These are phyloP conservation scores for Posidonia oceanica DNA, from an alignment of 116 monocot genomes.

Conservation along the genomic window DNA sequence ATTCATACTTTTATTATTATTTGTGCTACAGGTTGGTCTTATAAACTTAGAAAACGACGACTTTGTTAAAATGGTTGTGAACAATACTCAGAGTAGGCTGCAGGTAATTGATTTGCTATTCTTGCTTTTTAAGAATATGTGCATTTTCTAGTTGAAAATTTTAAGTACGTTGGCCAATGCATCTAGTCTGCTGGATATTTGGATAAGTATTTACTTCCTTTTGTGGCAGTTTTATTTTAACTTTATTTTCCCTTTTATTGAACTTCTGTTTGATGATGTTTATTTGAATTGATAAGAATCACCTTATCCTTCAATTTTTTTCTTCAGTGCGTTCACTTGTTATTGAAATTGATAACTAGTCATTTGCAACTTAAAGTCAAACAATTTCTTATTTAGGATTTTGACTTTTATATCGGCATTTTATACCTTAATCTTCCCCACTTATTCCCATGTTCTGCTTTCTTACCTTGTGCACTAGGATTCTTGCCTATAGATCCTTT, in stretches of 20 bases:
- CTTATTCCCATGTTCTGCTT: too few species aligned
- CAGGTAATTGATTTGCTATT: conserved; percentile 34
- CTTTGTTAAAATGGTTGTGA: conserved; percentile 50
- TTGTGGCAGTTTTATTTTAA: too few species aligned
- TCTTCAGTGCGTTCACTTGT: background rate
- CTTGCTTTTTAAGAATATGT: background rate
- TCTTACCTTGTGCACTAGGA: too few species aligned
- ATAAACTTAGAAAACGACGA: conserved; percentile 84
- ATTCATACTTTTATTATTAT: background rate
- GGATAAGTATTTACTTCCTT: too few species aligned
- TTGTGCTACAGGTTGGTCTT: conserved; percentile 57
- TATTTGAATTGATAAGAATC: too few species aligned
- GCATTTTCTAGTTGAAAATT: background rate
- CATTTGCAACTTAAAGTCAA: background rate
- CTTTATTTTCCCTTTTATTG: too few species aligned
- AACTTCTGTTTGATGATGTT: too few species aligned
- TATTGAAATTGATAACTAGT: background rate
- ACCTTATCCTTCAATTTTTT: too few species aligned
- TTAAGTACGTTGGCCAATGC: too few species aligned
- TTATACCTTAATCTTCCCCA: too few species aligned
- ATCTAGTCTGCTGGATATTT: too few species aligned
- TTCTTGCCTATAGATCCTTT: too few species aligned
- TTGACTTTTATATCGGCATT: background rate
- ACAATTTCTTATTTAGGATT: background rate
- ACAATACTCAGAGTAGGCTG: conserved; percentile 36